Evolutionary conservation across 768 basidiomycete genomes (phyloP).

Genomic region (Dictyophora rubrovolvata): DNA sequence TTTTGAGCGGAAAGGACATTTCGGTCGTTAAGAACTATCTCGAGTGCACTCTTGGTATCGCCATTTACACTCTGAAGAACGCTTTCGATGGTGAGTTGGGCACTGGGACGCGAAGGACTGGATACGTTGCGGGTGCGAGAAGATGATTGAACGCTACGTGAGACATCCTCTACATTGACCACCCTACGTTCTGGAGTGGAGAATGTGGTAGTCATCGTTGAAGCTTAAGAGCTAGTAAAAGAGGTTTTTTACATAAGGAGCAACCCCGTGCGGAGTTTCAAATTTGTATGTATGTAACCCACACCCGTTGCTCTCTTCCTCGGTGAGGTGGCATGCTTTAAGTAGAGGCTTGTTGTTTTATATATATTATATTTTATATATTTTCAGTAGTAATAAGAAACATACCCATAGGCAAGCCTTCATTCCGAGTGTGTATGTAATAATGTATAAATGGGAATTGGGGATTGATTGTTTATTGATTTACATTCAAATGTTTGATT

Average conservation of each 20-base stretch:
- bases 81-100: conserved; percentile 47
- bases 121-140: background rate
- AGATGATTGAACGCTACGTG: background rate
- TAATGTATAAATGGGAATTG: too few relatives aligned
- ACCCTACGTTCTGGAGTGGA: conserved; percentile 7
- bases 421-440: too few relatives aligned
- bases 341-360: too few relatives aligned
- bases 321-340: too few relatives aligned
- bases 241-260: background rate
- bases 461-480: too few relatives aligned
- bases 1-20: conserved; percentile 77
- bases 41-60: conserved; percentile 42
- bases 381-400: too few relatives aligned
- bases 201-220: background rate
- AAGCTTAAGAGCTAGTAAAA: background rate
- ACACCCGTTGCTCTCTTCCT: too few relatives aligned
- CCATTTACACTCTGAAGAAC: conserved; percentile 20
- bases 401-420: too few relatives aligned
- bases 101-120: conserved; percentile 30
- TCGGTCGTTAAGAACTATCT: conserved; percentile 68
- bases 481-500: background rate
- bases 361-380: too few relatives aligned
- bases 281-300: background rate
- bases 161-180: background rate
- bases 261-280: background rate